Conservation (phyloP, 495 filamentous ascomycete species). For the Penicillium fimorum region DNA sequence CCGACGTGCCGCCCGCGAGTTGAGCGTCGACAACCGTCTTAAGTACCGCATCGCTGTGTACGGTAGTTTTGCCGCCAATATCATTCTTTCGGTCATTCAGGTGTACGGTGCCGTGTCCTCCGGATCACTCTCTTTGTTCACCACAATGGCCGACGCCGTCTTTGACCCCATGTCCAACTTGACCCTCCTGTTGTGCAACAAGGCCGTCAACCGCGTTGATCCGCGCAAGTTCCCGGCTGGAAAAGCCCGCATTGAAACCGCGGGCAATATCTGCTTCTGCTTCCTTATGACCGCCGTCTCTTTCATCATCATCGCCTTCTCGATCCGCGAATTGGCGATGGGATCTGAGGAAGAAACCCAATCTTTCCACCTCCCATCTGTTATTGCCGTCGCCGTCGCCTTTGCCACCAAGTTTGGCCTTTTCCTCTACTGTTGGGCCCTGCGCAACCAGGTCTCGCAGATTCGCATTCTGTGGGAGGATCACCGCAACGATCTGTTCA, state of each 20-base stretch:
- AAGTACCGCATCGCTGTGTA: constrained; percentile 87
- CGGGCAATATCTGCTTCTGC: constrained; percentile 95
- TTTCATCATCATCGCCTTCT: constrained; percentile 85
- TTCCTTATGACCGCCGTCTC: constrained; percentile 95
- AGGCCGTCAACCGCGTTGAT: constrained; percentile 86
- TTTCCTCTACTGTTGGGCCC: constrained; percentile 88
- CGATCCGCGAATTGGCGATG: constrained; percentile 61
- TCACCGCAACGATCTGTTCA: constrained; percentile 83
- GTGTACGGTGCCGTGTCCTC: constrained; percentile 86
- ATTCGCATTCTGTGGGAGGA: constrained; percentile 92
- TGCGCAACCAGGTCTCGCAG: constrained; percentile 86
- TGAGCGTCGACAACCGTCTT: constrained; percentile 75
- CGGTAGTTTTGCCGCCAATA: constrained; percentile 84
- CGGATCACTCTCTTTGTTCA: constrained; percentile 89
- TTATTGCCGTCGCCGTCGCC: constrained; percentile 83
- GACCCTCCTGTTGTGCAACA: constrained; percentile 81
- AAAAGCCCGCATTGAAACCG: constrained; percentile 92
- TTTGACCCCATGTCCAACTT: constrained; percentile 94
- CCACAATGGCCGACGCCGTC: constrained; percentile 94
- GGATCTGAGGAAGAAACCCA: constrained; percentile 46
- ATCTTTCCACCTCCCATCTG: constrained; percentile 76
- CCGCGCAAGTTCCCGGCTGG: constrained; percentile 87
- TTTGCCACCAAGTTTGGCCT: constrained; percentile 79
- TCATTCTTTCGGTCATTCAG: constrained; percentile 75
- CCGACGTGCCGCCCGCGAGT: constrained; percentile 71